A percentile compares a stretch with the other conserved stretches of the same genome.
Evolutionary conservation across 2,329 filamentous ascomycete genomes (phyloP).

Genomic region (Knufia fluminis): DNA sequence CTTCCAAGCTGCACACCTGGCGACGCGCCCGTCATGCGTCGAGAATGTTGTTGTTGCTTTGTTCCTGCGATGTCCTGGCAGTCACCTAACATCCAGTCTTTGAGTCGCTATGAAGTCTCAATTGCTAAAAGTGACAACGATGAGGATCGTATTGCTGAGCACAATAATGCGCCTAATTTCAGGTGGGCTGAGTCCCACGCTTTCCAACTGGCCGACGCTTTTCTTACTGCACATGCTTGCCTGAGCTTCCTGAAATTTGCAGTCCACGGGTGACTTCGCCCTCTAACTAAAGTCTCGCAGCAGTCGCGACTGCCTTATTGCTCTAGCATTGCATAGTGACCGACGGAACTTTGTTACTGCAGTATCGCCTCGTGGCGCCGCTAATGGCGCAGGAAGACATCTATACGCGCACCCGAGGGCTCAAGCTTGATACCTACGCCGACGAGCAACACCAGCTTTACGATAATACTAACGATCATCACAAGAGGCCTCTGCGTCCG

Average conservation of each 20-base stretch:
- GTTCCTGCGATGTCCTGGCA: no score
- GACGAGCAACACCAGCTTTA: background rate
- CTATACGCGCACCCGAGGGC: background rate
- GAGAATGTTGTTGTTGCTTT: background rate
- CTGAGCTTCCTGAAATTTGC: background rate
- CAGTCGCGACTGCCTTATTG: background rate
- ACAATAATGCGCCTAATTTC: background rate
- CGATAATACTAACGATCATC: background rate
- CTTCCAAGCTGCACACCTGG: no score
- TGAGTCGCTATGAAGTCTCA: background rate
- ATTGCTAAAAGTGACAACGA: background rate
- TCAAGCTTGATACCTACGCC: conserved; percentile 1
- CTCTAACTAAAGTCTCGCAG: background rate
- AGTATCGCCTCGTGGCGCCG: background rate
- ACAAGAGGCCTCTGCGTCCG: conserved; percentile 7
- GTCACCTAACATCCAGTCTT: background rate
- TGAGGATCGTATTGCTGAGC: background rate
- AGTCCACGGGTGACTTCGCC: background rate
- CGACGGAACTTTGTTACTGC: background rate
- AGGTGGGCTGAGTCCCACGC: background rate
- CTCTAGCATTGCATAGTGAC: background rate
- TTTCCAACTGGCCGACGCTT: background rate
- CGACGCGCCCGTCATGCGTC: conserved; percentile 1
- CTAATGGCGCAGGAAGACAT: conserved; percentile 7
- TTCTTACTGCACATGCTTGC: background rate